Conservation (phyloP, 1,139 yeast species). For the Casaregolazyma suthepensis region DNA sequence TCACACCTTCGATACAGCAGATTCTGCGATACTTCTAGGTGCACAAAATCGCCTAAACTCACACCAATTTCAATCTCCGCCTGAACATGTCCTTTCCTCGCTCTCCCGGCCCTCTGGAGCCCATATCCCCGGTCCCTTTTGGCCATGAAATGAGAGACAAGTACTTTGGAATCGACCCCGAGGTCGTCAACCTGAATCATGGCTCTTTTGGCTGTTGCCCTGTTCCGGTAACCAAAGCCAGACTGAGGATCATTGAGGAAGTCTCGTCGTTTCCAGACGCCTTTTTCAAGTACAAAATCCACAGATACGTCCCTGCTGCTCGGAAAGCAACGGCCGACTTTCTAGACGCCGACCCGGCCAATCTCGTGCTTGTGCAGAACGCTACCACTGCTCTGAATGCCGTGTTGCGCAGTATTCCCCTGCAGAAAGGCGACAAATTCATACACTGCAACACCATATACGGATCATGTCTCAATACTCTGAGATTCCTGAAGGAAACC, state of each 20-base stretch:
- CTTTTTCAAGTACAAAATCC: constrained; percentile 27
- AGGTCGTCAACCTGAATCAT: constrained; percentile 22
- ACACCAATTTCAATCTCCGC: background rate
- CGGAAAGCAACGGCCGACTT: constrained; percentile 36
- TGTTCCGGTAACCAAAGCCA: constrained; percentile 16
- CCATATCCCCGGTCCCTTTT: constrained; percentile 28
- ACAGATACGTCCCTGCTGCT: constrained; percentile 29
- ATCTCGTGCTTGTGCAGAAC: constrained; percentile 48
- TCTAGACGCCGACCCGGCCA: constrained; percentile 39
- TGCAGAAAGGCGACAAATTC: constrained; percentile 50
- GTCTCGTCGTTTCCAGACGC: constrained; percentile 15
- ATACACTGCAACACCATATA: constrained; percentile 50
- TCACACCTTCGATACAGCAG: too few species aligned
- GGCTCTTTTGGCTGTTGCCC: constrained; percentile 26
- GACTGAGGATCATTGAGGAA: constrained; percentile 14
- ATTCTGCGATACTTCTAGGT: too few species aligned
- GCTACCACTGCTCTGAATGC: constrained; percentile 61
- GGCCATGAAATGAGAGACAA: constrained; percentile 47
- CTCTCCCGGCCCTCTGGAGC: background rate
- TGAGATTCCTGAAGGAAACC: constrained; percentile 41
- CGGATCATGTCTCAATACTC: constrained; percentile 51
- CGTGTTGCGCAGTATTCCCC: constrained; percentile 50
- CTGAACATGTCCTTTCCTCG: background rate
- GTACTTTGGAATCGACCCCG: constrained; percentile 37
- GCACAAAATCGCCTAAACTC: background rate